Conservation (phyloP, 768 basidiomycete species). For the Tulasnella sp. region DNA sequence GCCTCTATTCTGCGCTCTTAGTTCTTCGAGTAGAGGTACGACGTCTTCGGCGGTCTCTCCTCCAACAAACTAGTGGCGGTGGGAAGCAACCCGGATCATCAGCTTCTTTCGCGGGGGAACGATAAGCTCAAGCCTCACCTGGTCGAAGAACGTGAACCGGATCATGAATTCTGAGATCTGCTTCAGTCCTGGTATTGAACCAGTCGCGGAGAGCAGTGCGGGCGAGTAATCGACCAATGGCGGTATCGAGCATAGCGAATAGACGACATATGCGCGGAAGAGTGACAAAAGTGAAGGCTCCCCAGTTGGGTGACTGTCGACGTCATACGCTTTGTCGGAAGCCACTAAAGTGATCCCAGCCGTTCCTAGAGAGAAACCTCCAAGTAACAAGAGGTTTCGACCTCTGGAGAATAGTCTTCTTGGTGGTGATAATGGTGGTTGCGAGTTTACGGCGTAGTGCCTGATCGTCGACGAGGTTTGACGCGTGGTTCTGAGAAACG, state of each 20-base stretch:
- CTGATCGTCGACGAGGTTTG: neutral
- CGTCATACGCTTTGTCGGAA: conserved; percentile 2
- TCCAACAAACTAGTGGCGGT: conserved; percentile 69
- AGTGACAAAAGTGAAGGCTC: conserved; percentile 39
- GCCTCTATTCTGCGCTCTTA: conserved; percentile 69
- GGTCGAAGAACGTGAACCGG: conserved; percentile 78
- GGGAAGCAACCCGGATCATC: neutral
- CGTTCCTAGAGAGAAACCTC: conserved; percentile 8
- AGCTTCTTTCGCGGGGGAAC: conserved; percentile 11
- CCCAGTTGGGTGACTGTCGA: neutral
- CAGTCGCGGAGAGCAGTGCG: conserved; percentile 51
- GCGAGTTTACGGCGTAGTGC: neutral
- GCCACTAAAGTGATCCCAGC: conserved; percentile 4
- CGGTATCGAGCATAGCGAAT: conserved; percentile 74
- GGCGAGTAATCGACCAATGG: conserved; percentile 73
- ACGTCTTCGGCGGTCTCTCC: conserved; percentile 74
- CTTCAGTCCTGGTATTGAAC: conserved; percentile 59
- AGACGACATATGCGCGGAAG: conserved; percentile 75
- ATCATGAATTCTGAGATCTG: conserved; percentile 66
- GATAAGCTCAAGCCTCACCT: conserved; percentile 47
- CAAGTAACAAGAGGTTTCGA: neutral
- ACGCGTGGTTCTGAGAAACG: neutral
- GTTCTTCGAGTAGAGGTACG: conserved; percentile 56
- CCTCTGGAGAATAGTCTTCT: neutral
- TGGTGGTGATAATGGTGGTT: neutral